phyloP scores from a whole-genome alignment of 1,284 basidiomycete genomes.

The Ustilago curta region DNA sequence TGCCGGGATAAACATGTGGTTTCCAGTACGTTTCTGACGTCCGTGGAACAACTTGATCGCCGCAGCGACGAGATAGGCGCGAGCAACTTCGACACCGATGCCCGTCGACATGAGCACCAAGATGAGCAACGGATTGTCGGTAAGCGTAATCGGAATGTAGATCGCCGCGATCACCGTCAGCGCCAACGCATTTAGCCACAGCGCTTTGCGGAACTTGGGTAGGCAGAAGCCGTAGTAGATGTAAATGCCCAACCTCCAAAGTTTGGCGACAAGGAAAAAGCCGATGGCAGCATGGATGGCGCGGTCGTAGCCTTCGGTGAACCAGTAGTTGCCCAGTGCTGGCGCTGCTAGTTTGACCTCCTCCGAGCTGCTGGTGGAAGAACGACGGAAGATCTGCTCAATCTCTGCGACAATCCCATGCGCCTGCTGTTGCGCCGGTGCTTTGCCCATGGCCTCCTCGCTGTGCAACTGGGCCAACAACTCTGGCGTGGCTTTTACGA shows the following conservation, averaged over 20 bases:
- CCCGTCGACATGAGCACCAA: slow-evolving; percentile 51
- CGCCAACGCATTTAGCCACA: slow-evolving; percentile 57
- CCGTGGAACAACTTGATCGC: slow-evolving; percentile 54
- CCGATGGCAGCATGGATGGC: slow-evolving; percentile 56
- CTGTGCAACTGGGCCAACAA: slow-evolving; percentile 22
- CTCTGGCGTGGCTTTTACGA: slow-evolving; percentile 40
- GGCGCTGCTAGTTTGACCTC: slow-evolving; percentile 22
- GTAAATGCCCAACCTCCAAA: slow-evolving; percentile 48
- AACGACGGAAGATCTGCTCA: slow-evolving; percentile 25
- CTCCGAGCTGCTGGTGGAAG: not conserved
- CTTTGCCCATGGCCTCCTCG: slow-evolving; percentile 18
- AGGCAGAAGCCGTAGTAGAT: slow-evolving; percentile 61
- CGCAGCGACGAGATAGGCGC: slow-evolving; percentile 49
- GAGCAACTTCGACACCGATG: slow-evolving; percentile 52
- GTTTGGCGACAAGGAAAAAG: slow-evolving; percentile 64
- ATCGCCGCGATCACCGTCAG: slow-evolving; percentile 49
- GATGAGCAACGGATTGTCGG: slow-evolving; percentile 39
- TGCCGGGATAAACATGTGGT: slow-evolving; percentile 60
- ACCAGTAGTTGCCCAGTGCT: slow-evolving; percentile 54
- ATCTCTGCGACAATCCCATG: slow-evolving; percentile 20
- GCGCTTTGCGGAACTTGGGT: slow-evolving; percentile 62
- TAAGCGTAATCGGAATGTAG: slow-evolving; percentile 59
- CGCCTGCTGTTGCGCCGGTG: slow-evolving; percentile 14
- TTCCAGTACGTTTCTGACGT: slow-evolving; percentile 38
- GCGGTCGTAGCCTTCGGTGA: slow-evolving; percentile 48